Base-by-base conservation (phyloP, 2,329 filamentous ascomycete species). In the Fusarium sp. region DNA sequence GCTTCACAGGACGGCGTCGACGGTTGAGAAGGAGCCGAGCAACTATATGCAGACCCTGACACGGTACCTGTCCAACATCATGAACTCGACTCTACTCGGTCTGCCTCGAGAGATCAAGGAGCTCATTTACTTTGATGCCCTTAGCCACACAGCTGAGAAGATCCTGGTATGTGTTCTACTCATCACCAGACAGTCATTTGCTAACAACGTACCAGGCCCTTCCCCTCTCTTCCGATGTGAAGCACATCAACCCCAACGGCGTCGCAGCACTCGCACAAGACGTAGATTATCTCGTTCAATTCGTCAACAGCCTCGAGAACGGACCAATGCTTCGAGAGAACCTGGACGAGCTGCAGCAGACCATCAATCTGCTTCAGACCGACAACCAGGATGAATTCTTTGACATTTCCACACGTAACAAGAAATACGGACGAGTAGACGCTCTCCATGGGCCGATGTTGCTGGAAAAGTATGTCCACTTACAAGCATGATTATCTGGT, bases 301-400 rank as follows among this genome's bases (percentile, higher is more conserved):
- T 99, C 78, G 95, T 99, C 46, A 89, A 93, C 70, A 91, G 89
- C 44, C 88, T 99, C 21, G 92, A 94, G 69, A 95, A 97, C 69
- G 87, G 88, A 7, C 90, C 91, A n/a, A 94, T 97, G 80, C 84
- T 99, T 21, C 88, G 92, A 66, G 92, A 96, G 76, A 96, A 97
- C 71, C 83, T 99, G 39, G 94, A 98, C 74, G 96, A 98, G 81
- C 84, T 99, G 36, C 91, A 95, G 73, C 96, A 99, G 82, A 98
- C 96, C 2, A 91, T 97, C 46, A 89, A 92, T 62, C 85, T 99
- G 26, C 92, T 99, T 87, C 90, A 93, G 76, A 88, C 88, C 2
- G 94, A 97, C 40, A 97, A 97, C 73, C 89, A 93, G n/a, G 94
- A 98, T 70, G 95, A 98, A 79, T 99, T 97, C 80, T 99, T 96